Evolutionary conservation across 495 filamentous ascomycete species (phyloP), one percentile per base, ranked within the genome.

Genomic region (Zalerion maritima): DNA sequence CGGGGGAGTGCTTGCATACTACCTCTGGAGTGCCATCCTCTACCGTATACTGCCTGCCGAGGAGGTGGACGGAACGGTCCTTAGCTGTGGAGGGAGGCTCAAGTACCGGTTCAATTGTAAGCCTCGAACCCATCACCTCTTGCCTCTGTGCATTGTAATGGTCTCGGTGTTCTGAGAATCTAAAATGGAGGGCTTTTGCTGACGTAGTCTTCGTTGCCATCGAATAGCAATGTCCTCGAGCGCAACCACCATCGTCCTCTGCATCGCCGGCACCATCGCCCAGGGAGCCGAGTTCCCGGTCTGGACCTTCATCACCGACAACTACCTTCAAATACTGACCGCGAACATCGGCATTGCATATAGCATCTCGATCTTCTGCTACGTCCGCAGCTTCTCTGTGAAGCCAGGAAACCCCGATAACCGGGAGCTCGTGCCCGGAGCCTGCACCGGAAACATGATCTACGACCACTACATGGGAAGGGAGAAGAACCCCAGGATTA

Each of bases 381-480:
- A 96, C 43, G 49, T 76, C 27, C 62, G 63, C 41, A 85, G 77
- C 52, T 94, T 94, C 58, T 63, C 65, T 15, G 77, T 94, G 27
- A 81, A 80, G 28, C 62, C 72, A 11, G 73, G 72, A 13, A 69
- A 81, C 38, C 56, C 66, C 7, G 67, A 76, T 20, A 50, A 67
- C 32, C 81, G 86, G 30, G 67, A 85, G 41, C 67, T 96, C 4
- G 87, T 87, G 0, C 67, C 71, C 3, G 84, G 83, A 28, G 85
- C 82, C 29, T 67, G 78, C 41, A 73, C 74, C 9, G 91, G 89
- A 29, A 96, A 93, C 46, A 54, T 78, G 27, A 53, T 96, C 18
- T 94, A 96, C 54, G 87, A 96, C 55, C 96, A 81, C 67, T 97
- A 83, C 59, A 96, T 96, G 40, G 89, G 89, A 12, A 83, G 89